A percentile compares a stretch with the other conserved stretches of the same genome.
phyloP scores from a whole-genome alignment of 2,329 filamentous ascomycete genomes.

The Thielaviopsis punctulata region DNA sequence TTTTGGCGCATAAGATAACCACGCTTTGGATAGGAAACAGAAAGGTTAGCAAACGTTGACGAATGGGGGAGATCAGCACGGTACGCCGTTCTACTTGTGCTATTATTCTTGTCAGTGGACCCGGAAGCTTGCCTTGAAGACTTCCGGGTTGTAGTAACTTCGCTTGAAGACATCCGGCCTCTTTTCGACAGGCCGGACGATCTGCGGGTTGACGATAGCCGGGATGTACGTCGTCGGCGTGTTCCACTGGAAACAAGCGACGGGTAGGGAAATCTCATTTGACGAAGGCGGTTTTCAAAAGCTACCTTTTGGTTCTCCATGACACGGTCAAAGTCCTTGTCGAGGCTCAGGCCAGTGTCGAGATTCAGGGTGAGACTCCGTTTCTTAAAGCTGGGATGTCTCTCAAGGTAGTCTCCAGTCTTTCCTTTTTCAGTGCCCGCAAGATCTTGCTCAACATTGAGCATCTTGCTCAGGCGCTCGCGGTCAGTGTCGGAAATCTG shows the following conservation, averaged over 20 bases:
- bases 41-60: constrained; percentile 42
- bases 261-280: background rate
- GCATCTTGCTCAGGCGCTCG: constrained; percentile 38
- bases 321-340: constrained; percentile 84
- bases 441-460: constrained; percentile 26
- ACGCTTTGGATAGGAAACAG: constrained; percentile 51
- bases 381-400: constrained; percentile 60
- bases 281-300: constrained; percentile 22
- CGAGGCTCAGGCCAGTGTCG: constrained; percentile 70
- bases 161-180: constrained; percentile 2
- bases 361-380: constrained; percentile 69
- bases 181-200: background rate
- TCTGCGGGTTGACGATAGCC: constrained; percentile 4
- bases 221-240: background rate
- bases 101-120: background rate
- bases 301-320: constrained; percentile 94
- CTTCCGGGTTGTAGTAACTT: background rate
- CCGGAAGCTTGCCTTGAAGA: background rate
- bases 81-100: background rate
- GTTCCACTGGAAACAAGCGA: constrained; percentile 1
- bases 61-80: constrained; percentile 10
- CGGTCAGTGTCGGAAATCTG: constrained; percentile 21
- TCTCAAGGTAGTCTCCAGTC: constrained; percentile 30
- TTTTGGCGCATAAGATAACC: constrained; percentile 98
- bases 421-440: constrained; percentile 17